Conservation (phyloP, 176 grass and related monocot species). For the Bromus sterilis region DNA sequence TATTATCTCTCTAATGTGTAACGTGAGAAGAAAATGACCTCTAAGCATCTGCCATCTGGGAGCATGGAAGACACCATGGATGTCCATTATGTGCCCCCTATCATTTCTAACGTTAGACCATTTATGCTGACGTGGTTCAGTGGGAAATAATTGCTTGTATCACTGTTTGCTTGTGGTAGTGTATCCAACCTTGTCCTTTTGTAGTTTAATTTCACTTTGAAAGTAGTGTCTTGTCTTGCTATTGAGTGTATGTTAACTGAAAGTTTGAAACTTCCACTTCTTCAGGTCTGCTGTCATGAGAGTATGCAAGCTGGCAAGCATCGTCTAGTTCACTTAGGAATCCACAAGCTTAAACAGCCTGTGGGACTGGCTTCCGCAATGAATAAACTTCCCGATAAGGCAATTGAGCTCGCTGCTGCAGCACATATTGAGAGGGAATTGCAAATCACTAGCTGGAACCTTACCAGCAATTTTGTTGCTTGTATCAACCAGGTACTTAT, state of each 20-base stretch:
- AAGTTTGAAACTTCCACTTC: not conserved
- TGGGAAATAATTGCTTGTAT: not conserved
- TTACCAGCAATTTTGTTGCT: conserved; percentile 92
- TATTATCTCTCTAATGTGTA: not conserved
- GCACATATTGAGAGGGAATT: conserved; percentile 92
- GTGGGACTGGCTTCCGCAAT: conserved; percentile 77
- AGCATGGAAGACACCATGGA: not conserved
- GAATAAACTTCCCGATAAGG: conserved; percentile 88
- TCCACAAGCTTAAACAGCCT: conserved; percentile 62
- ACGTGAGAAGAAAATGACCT: not conserved
- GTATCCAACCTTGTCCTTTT: not conserved
- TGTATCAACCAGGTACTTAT: conserved; percentile 76
- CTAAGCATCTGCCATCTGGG: not conserved
- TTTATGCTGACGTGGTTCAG: not conserved
- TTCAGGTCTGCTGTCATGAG: conserved; percentile 91
- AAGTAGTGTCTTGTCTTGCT: not conserved
- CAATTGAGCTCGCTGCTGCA: conserved; percentile 89
- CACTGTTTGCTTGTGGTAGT: not conserved
- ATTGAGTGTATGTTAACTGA: not conserved
- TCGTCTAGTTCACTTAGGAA: conserved; percentile 83
- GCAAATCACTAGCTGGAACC: conserved; percentile 91
- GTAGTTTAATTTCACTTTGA: not conserved
- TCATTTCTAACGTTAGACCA: not conserved
- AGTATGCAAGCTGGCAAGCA: conserved; percentile 90
- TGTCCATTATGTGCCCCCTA: not conserved